Conservation (phyloP, 2,329 filamentous ascomycete genomes). For the Cryoendolithus antarcticus region DNA sequence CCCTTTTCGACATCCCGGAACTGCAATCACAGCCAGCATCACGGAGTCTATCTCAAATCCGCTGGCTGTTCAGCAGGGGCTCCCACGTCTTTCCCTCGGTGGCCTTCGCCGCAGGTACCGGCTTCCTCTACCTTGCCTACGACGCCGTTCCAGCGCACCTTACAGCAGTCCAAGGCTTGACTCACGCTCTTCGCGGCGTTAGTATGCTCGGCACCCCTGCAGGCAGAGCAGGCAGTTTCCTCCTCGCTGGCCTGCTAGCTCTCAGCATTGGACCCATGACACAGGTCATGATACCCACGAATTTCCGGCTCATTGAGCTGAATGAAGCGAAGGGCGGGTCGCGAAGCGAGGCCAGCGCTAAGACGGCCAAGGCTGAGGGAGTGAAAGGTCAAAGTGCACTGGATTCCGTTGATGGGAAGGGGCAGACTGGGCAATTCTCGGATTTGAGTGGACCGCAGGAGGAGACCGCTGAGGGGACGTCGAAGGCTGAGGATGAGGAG, state of each 20-base stretch:
- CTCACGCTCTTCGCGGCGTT: slow-evolving; percentile 9
- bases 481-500: slow-evolving; percentile 25
- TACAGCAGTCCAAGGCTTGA: slow-evolving; percentile 5
- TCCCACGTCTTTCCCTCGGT: slow-evolving; percentile 16
- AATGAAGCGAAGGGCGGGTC: slow-evolving; percentile 16
- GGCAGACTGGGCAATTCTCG: slow-evolving; percentile 9
- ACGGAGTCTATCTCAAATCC: slow-evolving; percentile 12
- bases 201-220: slow-evolving; percentile 12
- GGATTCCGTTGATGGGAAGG: slow-evolving; percentile 14
- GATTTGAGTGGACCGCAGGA: slow-evolving; percentile 17
- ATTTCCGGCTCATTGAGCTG: slow-evolving; percentile 18
- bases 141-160: slow-evolving; percentile 7
- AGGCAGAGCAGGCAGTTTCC: neutral
- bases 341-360: slow-evolving; percentile 10
- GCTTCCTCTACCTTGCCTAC: slow-evolving; percentile 16
- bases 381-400: slow-evolving; percentile 10
- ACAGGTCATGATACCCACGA: slow-evolving; percentile 15
- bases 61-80: slow-evolving; percentile 17
- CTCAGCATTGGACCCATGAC: slow-evolving; percentile 16
- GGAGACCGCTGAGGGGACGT: slow-evolving; percentile 23
- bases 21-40: slow-evolving; percentile 16
- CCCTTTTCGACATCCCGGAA: slow-evolving; percentile 15
- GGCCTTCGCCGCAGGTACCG: slow-evolving; percentile 9
- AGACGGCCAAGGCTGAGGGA: slow-evolving; percentile 6
- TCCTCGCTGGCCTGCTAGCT: slow-evolving; percentile 10